Base-by-base conservation (phyloP, 2,329 filamentous ascomycete species). In the Monilinia fructigena region DNA sequence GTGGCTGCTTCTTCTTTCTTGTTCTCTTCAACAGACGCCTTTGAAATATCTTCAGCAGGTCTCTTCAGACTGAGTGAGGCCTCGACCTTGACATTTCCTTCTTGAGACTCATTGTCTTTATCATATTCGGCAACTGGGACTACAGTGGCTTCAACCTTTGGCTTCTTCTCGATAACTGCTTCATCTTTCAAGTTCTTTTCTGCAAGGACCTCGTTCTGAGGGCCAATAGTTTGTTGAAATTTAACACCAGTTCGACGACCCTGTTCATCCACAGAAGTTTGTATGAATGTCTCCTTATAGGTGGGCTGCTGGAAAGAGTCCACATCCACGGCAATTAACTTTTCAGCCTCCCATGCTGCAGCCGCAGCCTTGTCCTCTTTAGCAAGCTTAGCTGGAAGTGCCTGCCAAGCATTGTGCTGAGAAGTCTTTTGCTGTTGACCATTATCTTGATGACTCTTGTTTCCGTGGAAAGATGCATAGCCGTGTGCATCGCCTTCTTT, bases 231-330 rank as follows among this genome's bases (percentile, higher is more conserved):
- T 35, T 45, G 65, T 14, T 67, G 71, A 11, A 65, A 38, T 60
- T 62, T 70, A 3, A 68, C 59, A 20, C 73, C 73, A 45, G 72
- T 75, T 14, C 69, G 71, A 18, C 66, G 65, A 12, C 65, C 67
- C 65, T 79, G 79, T 69, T 70, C 72, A 35, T 76, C 73, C 26
- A 66, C 68, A 42, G 65, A 61, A 11, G 71, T 74, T 64, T 76
- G 67, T 28, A 74, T 72, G 64, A 74, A 76, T 0, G 73, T 76
- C 12, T 76, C 75, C 35, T 71, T 67, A 48, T 74, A 70, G 3
- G 60, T 58, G 11, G 73, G 72, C 20, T 72, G 68, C 12, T 31
- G 53, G 26, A 71, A 68, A 7, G 60, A 47, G 28, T 68, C 60
- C 11, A 60, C 48, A 45, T 70, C 60, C 10, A 61, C 18, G 28